Conservation (phyloP, 805 yeast species). For the Wickerhamiella australiensis region DNA sequence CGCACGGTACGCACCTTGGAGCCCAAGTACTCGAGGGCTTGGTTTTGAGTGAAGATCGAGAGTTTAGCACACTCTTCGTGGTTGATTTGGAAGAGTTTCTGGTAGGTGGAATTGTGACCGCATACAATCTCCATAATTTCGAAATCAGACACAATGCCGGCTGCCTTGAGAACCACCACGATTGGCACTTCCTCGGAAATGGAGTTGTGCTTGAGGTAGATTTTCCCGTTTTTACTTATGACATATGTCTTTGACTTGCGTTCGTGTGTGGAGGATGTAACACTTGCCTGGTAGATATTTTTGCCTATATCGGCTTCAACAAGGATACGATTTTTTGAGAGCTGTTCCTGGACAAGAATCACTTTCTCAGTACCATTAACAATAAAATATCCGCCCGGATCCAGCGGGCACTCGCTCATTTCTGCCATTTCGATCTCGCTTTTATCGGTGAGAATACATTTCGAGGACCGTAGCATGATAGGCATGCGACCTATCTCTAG, state of each 20-base stretch:
- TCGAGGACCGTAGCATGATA: conserved; percentile 89
- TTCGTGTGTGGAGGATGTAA: conserved; percentile 95
- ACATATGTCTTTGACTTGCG: conserved; percentile 96
- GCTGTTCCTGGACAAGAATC: conserved; percentile 90
- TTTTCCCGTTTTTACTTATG: conserved; percentile 77
- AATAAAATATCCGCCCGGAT: conserved; percentile 97
- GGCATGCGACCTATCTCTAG: conserved; percentile 98
- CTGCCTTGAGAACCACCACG: conserved; percentile 84
- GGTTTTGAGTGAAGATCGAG: conserved; percentile 81
- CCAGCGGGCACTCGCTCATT: conserved; percentile 87
- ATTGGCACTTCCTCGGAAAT: conserved; percentile 92
- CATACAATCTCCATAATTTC: conserved; percentile 91
- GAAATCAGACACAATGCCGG: conserved; percentile 82
- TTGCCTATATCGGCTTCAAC: conserved; percentile 96
- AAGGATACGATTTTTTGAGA: conserved; percentile 91
- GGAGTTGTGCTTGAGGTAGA: conserved; percentile 89
- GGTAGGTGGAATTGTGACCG: conserved; percentile 78
- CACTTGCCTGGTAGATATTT: conserved; percentile 90
- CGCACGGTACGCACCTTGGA: conserved; percentile 84
- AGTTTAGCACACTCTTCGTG: conserved; percentile 85
- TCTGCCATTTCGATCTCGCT: conserved; percentile 76
- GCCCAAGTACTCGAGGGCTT: conserved; percentile 86
- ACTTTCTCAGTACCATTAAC: conserved; percentile 98
- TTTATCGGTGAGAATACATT: conserved; percentile 74
- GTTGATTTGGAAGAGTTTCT: conserved; percentile 83